phyloP scores from a whole-genome alignment of 2,329 filamentous ascomycete genomes.

The Annulohypoxylon truncatum region DNA sequence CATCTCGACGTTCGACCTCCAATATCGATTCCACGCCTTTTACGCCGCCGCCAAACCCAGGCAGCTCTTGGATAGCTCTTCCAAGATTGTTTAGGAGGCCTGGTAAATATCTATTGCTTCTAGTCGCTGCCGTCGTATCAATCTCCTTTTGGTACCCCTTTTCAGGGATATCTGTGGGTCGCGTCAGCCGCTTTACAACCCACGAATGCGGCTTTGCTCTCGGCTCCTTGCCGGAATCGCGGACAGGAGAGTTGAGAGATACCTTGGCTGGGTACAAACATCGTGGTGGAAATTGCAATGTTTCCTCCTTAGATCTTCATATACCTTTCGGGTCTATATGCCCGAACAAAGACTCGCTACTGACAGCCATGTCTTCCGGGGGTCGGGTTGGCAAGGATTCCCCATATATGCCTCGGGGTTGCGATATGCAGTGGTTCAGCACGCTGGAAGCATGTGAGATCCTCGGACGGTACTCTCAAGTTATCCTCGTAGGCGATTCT shows the following conservation, averaged over 20 bases:
- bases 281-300: conserved; percentile 54
- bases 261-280: conserved; percentile 57
- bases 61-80: background rate
- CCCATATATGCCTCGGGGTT: conserved; percentile 58
- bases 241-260: conserved; percentile 46
- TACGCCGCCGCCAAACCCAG: background rate
- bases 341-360: conserved; percentile 50
- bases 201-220: conserved; percentile 1
- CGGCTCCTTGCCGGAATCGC: conserved; percentile 10
- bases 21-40: conserved; percentile 11
- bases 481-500: conserved; percentile 60
- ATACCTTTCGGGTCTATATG: conserved; percentile 51
- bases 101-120: conserved; percentile 9
- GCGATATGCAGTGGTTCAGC: conserved; percentile 61
- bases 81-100: conserved; percentile 12
- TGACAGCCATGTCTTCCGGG: conserved; percentile 57
- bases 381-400: conserved; percentile 59
- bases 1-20: background rate
- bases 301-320: conserved; percentile 59
- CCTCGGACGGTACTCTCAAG: conserved; percentile 58
- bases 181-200: background rate
- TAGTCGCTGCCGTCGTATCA: background rate
- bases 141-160: conserved; percentile 11
- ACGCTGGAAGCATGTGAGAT: conserved; percentile 60
- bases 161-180: background rate